Base-by-base conservation (phyloP, 495 filamentous ascomycete genomes). In the Penicillium bovifimosum region DNA sequence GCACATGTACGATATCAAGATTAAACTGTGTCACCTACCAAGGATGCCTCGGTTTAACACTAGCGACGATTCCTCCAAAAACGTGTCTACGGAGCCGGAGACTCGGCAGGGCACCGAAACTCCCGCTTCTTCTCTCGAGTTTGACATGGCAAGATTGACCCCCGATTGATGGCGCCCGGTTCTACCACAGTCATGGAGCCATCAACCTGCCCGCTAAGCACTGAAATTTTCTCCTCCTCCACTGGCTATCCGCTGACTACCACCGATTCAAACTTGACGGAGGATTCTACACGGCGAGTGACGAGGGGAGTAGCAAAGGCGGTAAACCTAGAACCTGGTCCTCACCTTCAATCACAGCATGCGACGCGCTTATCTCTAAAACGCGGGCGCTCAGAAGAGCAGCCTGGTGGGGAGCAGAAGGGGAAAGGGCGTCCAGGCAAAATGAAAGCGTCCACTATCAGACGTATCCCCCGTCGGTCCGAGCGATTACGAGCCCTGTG, bases 21-120 rank as follows among this genome's bases (percentile, higher is more conserved):
- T 64, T 45, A 64, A 64, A 50, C 47, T 64, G n/a, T 52, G 48
- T 50, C 41, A 61, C 61, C 58, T 64, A 40, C 29, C 29, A 6
- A 4, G 9, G 29, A 1, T 10, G 9, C 9, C 9, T 4, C 9
- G 9, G 53, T 2, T 4, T 24, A 24, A 24, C 20, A 2, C 2
- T 24, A 24, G 4, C 20, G 20, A 24, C 4, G 4, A 2, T 4
- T 24, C 4, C 2, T 24, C 20, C 4, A 24, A 4, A 24, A 4
- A 24, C 2, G 20, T 24, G 4, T 24, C 20, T 24, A 2, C 4
- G 4, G 4, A 24, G 20, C 20, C 4, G 4, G 20, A 4, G 2
- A 2, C 20, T 24, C 20, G 4, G 4, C 4, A 24, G 4, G 20
- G 20, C 20, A 24, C 20, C 20, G 20, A 24, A 24, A 24, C 20